phyloP scores from a whole-genome alignment of 2,329 filamentous ascomycete genomes.

The Metarhizium sp. region DNA sequence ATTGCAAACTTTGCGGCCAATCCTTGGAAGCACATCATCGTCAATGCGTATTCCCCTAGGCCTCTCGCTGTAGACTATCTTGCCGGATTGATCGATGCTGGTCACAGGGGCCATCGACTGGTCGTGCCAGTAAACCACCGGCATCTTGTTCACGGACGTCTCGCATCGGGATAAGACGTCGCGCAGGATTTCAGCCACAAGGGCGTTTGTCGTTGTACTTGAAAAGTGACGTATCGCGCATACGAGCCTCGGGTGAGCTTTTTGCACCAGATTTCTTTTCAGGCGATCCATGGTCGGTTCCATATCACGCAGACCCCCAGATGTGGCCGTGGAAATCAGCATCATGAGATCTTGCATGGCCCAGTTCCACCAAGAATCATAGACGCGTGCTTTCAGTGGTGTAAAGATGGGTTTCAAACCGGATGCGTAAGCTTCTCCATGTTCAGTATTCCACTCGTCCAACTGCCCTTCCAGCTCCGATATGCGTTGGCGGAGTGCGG shows the following conservation, averaged over 20 bases:
- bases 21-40: no score
- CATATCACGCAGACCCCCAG: neutral
- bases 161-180: neutral
- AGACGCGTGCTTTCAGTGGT: neutral
- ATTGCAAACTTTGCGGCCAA: no score
- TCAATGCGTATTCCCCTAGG: no score
- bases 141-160: neutral
- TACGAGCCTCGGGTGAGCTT: no score
- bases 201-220: neutral
- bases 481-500: no score
- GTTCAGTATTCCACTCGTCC: neutral
- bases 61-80: neutral
- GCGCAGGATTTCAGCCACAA: neutral
- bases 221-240: no score
- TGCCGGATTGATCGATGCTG: neutral
- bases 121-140: neutral
- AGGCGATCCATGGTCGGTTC: neutral
- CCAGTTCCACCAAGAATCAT: neutral
- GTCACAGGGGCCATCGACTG: neutral
- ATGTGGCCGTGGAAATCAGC: no score
- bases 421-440: neutral
- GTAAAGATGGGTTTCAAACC: neutral
- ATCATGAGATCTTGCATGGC: neutral
- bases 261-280: no score
- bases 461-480: neutral